phyloP scores from a whole-genome alignment of 805 yeast species.

The Myxozyma geophila region DNA sequence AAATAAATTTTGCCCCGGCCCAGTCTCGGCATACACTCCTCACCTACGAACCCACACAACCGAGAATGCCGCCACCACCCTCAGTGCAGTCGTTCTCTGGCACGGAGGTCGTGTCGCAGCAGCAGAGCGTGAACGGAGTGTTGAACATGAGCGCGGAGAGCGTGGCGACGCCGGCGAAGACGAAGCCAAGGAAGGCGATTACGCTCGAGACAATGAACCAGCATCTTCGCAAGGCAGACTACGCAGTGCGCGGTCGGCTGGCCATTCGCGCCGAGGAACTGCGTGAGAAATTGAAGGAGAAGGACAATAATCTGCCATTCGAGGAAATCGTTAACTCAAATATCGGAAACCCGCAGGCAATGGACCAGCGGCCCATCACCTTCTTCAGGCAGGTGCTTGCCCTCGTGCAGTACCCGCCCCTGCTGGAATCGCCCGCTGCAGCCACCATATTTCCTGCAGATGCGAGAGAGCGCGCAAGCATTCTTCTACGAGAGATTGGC shows the following conservation, averaged over 20 bases:
- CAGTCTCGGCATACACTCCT: slow-evolving; percentile 3
- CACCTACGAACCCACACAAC: not conserved
- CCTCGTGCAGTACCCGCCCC: slow-evolving; percentile 79
- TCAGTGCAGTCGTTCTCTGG: slow-evolving; percentile 12
- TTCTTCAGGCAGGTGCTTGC: slow-evolving; percentile 92
- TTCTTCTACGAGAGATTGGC: slow-evolving; percentile 64
- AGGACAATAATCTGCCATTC: slow-evolving; percentile 74
- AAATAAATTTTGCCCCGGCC: slow-evolving; percentile 13
- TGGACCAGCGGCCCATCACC: slow-evolving; percentile 92
- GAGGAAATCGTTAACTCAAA: slow-evolving; percentile 81
- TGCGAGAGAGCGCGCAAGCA: slow-evolving; percentile 71
- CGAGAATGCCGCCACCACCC: slow-evolving; percentile 20
- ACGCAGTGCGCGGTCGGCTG: slow-evolving; percentile 93
- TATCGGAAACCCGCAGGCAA: slow-evolving; percentile 97
- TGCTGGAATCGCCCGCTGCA: slow-evolving; percentile 50
- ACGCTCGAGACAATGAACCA: slow-evolving; percentile 65
- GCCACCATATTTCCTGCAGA: slow-evolving; percentile 58
- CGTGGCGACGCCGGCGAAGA: slow-evolving; percentile 1
- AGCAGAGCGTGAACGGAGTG: not conserved
- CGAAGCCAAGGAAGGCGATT: slow-evolving; percentile 40
- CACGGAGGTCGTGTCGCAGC: slow-evolving; percentile 15
- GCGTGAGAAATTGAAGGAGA: slow-evolving; percentile 56
- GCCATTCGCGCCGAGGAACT: slow-evolving; percentile 94
- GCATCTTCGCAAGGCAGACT: slow-evolving; percentile 79
- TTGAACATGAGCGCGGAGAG: not conserved